These are phyloP conservation scores for Lyophyllum decastes DNA, from an alignment of 768 basidiomycete species.

Conservation along the genomic window DNA sequence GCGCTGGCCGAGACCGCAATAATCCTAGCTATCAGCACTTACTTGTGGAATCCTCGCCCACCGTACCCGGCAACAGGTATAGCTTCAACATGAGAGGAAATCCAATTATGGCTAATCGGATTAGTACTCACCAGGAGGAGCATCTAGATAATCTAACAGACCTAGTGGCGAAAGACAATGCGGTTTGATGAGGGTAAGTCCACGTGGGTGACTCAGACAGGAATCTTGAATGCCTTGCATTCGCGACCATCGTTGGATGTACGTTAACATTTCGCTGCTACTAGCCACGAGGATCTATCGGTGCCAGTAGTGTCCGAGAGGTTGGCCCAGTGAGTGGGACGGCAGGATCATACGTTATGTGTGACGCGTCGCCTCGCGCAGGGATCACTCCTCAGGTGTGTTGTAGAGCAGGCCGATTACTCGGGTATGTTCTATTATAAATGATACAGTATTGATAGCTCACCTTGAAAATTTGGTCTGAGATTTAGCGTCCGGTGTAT, in stretches of 20 bases:
- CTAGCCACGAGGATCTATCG: background rate
- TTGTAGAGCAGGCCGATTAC: background rate
- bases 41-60: background rate
- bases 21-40: background rate
- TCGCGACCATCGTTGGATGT: background rate
- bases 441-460: background rate
- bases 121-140: background rate
- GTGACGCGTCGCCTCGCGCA: background rate
- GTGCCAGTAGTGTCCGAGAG: background rate
- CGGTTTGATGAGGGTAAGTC: background rate
- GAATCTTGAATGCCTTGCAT: background rate
- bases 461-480: background rate
- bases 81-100: background rate
- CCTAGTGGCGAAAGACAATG: background rate
- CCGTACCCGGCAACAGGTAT: background rate
- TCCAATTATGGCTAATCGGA: background rate
- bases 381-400: background rate
- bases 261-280: background rate
- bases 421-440: background rate
- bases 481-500: background rate
- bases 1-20: background rate
- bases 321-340: background rate
- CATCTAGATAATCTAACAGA: background rate
- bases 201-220: background rate
- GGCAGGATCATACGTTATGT: background rate